Base-by-base conservation (phyloP, 164 flowering plant species). In the Sedum album region DNA sequence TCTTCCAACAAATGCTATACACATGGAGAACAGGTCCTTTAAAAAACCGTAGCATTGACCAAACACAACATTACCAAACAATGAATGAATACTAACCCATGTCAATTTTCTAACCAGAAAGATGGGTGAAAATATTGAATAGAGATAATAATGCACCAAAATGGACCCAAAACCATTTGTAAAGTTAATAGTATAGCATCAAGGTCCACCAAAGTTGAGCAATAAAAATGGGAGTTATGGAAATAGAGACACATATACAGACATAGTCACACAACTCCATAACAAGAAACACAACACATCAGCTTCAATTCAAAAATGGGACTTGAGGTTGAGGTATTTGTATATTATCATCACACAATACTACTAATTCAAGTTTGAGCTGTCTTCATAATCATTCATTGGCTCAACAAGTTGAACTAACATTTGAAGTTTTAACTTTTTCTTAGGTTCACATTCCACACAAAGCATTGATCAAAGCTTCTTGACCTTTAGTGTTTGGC, bases 181-280 rank as follows among this genome's bases (percentile, higher is more conserved):
- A 17, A 20, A 57, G 62, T 57, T 57, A 57, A 26, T 4, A 28
- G 2, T 57, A 6, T 55, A 55, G 60, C 60, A 55, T 11, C 48
- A 57, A 57, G 62, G 62, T 57, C 62, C 33, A 57, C 62, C 31
- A 57, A 57, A 25, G 33, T 57, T 57, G 62, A 57, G 62, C 62
- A 33, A 28, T 57, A 2, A 57, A 57, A 57, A 57, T 57, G 33
- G 26, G 28, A 28, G 33, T 57, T 28, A 0, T 57, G 4, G 62
- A 57, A 57, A 57, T 57, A 13, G 33, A 57, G 62, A 28, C 62
- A 57, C 62, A 57, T 3, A n/a, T n/a, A n/a, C 6, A 14, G 62
- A 57, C 9, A 28, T 18, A 14, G 62, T 28, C 62, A 55, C 62
- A 57, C 13, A 57, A 26, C 31, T 57, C 18, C 33, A 11, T 6